These are phyloP conservation scores for Fomitopsis pinicola DNA, from an alignment of 1,284 basidiomycete species.

Conservation along the genomic window DNA sequence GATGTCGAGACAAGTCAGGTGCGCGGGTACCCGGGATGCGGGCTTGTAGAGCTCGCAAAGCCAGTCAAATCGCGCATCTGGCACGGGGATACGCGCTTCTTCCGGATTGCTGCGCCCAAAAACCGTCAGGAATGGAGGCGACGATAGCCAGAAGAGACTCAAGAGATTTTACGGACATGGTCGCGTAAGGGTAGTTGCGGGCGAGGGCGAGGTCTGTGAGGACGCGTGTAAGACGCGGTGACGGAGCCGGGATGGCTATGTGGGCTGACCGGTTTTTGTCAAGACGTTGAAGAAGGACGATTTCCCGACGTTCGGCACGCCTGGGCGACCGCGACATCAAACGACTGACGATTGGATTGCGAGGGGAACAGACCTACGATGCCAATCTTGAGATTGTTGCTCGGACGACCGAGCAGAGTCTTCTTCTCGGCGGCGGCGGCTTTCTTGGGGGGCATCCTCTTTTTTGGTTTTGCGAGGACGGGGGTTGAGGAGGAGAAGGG, in stretches of 20 bases:
- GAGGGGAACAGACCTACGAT: conserved; percentile 80
- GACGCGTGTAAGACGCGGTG: conserved; percentile 2
- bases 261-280: conserved; percentile 74
- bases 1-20: conserved; percentile 98
- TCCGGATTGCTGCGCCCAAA: conserved; percentile 12
- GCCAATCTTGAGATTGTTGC: conserved; percentile 94
- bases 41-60: conserved; percentile 92
- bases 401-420: conserved; percentile 80
- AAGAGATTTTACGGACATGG: conserved; percentile 48
- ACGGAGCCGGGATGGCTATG: conserved; percentile 7
- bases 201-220: conserved; percentile 87
- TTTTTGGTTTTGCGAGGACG: conserved; percentile 28
- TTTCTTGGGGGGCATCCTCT: conserved; percentile 87
- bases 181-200: conserved; percentile 98
- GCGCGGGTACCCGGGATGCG: conserved; percentile 83
- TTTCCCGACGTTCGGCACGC: conserved; percentile 92
- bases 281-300: conserved; percentile 95
- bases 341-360: conserved; percentile 10
- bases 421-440: conserved; percentile 76
- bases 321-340: conserved; percentile 33
- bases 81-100: conserved; percentile 96
- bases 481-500: background rate
- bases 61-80: conserved; percentile 94
- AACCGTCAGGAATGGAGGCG: background rate
- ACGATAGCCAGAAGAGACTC: background rate